These are phyloP conservation scores for Diaporthe vexans DNA, from an alignment of 2,329 filamentous ascomycete species.

Conservation along the genomic window DNA sequence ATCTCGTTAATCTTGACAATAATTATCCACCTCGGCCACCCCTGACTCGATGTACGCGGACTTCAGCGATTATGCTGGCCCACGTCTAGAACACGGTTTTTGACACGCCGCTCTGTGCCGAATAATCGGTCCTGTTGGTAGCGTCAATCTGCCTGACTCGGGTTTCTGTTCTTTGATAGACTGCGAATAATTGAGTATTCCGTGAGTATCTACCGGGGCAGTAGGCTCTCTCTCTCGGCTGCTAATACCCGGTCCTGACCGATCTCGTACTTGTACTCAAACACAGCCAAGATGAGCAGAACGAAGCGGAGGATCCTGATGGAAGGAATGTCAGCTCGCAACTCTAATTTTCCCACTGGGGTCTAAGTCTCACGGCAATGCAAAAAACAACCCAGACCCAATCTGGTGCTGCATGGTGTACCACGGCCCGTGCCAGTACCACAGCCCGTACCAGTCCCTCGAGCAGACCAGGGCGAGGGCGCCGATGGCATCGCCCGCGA, in stretches of 20 bases:
- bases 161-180: background rate
- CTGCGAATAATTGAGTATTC: background rate
- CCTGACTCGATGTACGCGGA: background rate
- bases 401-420: conserved; percentile 39
- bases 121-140: background rate
- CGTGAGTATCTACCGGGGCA: conserved; percentile 18
- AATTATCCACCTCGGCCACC: too few relatives aligned
- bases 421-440: conserved; percentile 41
- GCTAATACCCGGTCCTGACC: conserved; percentile 34
- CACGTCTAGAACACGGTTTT: background rate
- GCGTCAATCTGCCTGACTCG: background rate
- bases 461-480: conserved; percentile 37
- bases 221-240: conserved; percentile 29
- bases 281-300: conserved; percentile 23
- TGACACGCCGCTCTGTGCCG: background rate
- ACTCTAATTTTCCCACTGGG: too few relatives aligned
- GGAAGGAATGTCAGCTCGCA: background rate
- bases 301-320: conserved; percentile 31
- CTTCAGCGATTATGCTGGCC: background rate
- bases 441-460: conserved; percentile 40
- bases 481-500: conserved; percentile 35
- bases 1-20: background rate
- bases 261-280: conserved; percentile 36
- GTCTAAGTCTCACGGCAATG: conserved; percentile 32
- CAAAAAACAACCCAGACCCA: conserved; percentile 37